phyloP scores from a whole-genome alignment of 345 rosid genomes.

The Microthlaspi erraticum region DNA sequence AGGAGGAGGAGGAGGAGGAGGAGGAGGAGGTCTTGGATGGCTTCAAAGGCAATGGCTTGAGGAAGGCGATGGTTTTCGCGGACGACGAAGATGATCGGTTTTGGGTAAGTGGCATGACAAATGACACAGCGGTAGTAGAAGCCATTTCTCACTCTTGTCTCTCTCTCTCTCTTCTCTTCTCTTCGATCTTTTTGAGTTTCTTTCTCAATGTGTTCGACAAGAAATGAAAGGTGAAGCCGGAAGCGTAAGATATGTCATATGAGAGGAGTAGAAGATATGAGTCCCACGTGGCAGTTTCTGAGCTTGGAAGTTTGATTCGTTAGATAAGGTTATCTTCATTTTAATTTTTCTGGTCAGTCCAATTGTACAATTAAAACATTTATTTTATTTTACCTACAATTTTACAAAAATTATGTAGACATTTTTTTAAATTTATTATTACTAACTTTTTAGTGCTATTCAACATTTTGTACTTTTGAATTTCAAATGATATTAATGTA shows the following conservation, averaged over 20 bases:
- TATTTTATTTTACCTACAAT: no score
- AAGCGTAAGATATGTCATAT: slow-evolving; percentile 13
- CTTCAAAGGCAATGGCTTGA: slow-evolving; percentile 66
- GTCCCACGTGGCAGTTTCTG: slow-evolving; percentile 63
- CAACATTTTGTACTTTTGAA: no score
- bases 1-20: slow-evolving; percentile 9
- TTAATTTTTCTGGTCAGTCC: background rate
- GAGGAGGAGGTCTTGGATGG: slow-evolving; percentile 39
- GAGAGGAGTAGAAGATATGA: slow-evolving; percentile 29
- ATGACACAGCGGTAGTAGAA: slow-evolving; percentile 59
- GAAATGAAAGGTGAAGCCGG: slow-evolving; percentile 22
- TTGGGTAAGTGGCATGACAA: slow-evolving; percentile 54
- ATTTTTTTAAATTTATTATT: no score
- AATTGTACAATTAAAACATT: background rate
- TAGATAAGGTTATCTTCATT: slow-evolving; percentile 66
- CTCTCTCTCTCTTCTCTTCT: background rate
- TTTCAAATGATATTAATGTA: background rate
- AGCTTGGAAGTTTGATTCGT: slow-evolving; percentile 27
- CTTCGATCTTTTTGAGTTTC: slow-evolving; percentile 11
- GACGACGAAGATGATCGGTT: slow-evolving; percentile 34
- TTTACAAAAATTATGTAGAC: no score
- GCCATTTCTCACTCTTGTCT: slow-evolving; percentile 30
- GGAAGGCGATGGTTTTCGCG: slow-evolving; percentile 48
- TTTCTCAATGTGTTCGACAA: slow-evolving; percentile 20
- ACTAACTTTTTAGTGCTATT: no score